Conservation (phyloP, 2,329 filamentous ascomycete genomes). For the Rhexocercosporidium sp. region DNA sequence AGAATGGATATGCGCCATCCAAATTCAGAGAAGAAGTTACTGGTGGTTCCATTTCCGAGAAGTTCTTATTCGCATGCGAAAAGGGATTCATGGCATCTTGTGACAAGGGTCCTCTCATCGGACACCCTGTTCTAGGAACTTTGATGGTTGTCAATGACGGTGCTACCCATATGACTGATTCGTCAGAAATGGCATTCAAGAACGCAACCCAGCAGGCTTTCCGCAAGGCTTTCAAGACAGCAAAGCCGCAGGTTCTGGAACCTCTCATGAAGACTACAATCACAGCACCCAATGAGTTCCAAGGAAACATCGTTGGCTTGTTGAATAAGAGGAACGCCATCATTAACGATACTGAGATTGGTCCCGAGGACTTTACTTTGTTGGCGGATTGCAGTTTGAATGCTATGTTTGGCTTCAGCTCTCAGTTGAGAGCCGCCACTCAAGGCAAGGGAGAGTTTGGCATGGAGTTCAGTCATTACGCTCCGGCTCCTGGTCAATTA, state of each 20-base stretch:
- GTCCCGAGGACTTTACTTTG: constrained; percentile 90
- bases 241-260: constrained; percentile 84
- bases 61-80: constrained; percentile 91
- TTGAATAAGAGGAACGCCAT: constrained; percentile 96
- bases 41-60: constrained; percentile 91
- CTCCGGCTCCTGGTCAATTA: constrained; percentile 82
- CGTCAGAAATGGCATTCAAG: constrained; percentile 95
- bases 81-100: constrained; percentile 90
- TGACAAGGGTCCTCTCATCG: constrained; percentile 86
- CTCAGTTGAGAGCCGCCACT: constrained; percentile 86
- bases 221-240: constrained; percentile 86
- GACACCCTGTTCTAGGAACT: constrained; percentile 89
- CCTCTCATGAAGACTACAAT: constrained; percentile 98
- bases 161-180: constrained; percentile 96
- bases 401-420: constrained; percentile 97
- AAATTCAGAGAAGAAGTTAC: constrained; percentile 85
- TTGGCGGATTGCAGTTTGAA: constrained; percentile 92
- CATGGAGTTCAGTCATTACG: constrained; percentile 99
- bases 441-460: constrained; percentile 98
- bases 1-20: constrained; percentile 67
- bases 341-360: constrained; percentile 95
- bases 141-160: constrained; percentile 95
- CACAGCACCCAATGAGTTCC: constrained; percentile 95
- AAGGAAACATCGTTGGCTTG: constrained; percentile 91
- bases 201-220: constrained; percentile 95